Evolutionary conservation across 2,329 filamentous ascomycete genomes (phyloP).

Genomic region (Reticulascus tulasneorum): DNA sequence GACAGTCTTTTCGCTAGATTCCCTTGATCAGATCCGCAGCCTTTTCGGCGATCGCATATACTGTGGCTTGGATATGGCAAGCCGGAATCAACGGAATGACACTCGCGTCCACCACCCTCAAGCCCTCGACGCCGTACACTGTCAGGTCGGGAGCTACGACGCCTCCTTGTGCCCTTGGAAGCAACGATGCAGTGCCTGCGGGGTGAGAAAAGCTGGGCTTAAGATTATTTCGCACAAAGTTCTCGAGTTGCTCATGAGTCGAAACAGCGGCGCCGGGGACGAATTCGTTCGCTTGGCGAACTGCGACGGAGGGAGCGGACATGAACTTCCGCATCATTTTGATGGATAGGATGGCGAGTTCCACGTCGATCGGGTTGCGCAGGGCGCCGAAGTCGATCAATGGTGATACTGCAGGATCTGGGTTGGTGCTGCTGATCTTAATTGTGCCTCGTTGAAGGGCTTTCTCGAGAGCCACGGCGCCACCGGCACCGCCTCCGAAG

Average conservation of each 20-base stretch:
- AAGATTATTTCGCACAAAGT: constrained; percentile 1
- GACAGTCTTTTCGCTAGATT: too few species aligned
- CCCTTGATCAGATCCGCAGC: constrained; percentile 11
- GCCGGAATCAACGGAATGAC: constrained; percentile 25
- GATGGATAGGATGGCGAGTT: constrained; percentile 22
- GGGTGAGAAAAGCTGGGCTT: constrained; percentile 29
- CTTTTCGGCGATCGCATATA: constrained; percentile 32
- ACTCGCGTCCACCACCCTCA: constrained; percentile 25
- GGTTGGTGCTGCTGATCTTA: constrained; percentile 25
- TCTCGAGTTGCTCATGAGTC: constrained; percentile 1
- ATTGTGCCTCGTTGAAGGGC: constrained; percentile 36
- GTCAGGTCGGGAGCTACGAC: constrained; percentile 25
- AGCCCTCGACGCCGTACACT: constrained; percentile 22
- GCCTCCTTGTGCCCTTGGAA: constrained; percentile 33
- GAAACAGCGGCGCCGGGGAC: constrained; percentile 6
- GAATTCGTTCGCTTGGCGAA: constrained; percentile 3
- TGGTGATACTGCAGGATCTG: constrained; percentile 27
- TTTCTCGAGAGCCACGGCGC: constrained; percentile 29
- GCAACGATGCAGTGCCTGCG: constrained; percentile 44
- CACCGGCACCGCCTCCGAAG: constrained; percentile 25
- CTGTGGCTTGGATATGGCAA: constrained; percentile 27
- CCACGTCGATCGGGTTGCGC: constrained; percentile 33
- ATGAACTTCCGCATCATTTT: constrained; percentile 29
- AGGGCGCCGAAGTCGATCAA: constrained; percentile 33
- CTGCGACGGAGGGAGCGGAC: not conserved